Conservation (phyloP, 2,329 filamentous ascomycete genomes). For the Dactylellina leptospora region DNA sequence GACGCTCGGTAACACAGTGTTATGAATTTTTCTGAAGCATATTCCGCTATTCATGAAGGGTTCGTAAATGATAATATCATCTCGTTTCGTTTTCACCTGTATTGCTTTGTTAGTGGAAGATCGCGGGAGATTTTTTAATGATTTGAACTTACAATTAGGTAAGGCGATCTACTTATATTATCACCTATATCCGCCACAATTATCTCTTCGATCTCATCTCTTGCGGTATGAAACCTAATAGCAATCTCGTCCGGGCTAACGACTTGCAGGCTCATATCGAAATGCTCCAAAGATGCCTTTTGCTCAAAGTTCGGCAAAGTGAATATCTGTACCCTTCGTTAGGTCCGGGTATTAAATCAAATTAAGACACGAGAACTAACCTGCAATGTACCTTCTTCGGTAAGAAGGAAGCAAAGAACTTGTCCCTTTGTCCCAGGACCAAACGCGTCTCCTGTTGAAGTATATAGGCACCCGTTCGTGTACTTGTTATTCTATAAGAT, state of each 20-base stretch:
- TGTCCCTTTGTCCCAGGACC: conserved; percentile 56
- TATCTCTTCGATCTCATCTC: conserved; percentile 79
- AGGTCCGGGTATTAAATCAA: neutral
- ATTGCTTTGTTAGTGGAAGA: conserved; percentile 31
- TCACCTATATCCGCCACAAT: conserved; percentile 87
- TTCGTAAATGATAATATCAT: conserved; percentile 88
- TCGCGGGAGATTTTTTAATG: neutral
- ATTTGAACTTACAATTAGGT: conserved; percentile 76
- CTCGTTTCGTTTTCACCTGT: conserved; percentile 77
- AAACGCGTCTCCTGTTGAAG: conserved; percentile 71
- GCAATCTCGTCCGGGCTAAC: conserved; percentile 45
- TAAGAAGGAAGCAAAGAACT: conserved; percentile 75
- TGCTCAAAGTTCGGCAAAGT: conserved; percentile 74
- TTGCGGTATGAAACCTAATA: conserved; percentile 64
- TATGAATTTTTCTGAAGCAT: conserved; percentile 48
- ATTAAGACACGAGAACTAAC: conserved; percentile 64
- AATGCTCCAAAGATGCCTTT: conserved; percentile 46
- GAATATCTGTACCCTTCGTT: conserved; percentile 70
- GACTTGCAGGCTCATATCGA: conserved; percentile 50
- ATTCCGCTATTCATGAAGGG: conserved; percentile 67
- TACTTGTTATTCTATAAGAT: conserved; percentile 71
- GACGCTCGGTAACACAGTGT: conserved; percentile 45
- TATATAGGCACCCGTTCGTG: conserved; percentile 83
- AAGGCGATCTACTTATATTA: conserved; percentile 72
- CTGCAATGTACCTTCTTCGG: conserved; percentile 75